Percentiles rank a stretch among this genome's conserved stretches.
Conservation (phyloP, 1,139 yeast genomes). For the Groenewaldozyma auringiensis region DNA sequence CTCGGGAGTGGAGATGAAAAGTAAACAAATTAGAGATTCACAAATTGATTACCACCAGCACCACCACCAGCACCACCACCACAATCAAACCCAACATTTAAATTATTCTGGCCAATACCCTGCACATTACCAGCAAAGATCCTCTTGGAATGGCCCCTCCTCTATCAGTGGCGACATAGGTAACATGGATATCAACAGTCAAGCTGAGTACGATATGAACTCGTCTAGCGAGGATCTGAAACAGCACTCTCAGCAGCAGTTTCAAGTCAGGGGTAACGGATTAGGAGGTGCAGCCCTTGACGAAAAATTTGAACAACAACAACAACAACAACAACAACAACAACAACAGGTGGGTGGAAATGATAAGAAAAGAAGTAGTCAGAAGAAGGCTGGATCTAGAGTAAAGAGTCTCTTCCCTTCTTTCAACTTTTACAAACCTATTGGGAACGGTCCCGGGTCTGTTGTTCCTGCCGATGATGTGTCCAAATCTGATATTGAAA, state of each 20-base stretch:
- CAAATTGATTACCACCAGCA: background rate
- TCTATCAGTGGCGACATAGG: background rate
- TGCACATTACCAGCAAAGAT: background rate
- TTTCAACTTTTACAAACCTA: conserved; percentile 1
- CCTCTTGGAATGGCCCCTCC: background rate
- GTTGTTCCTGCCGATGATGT: background rate
- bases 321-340: background rate
- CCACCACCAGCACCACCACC: background rate
- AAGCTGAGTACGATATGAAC: background rate
- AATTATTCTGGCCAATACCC: background rate
- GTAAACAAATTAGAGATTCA: no score
- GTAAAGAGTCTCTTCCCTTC: conserved; percentile 1
- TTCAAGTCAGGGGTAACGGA: background rate
- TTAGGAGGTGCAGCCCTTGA: background rate
- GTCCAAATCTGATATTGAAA: background rate
- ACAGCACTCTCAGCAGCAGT: background rate
- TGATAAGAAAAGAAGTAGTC: background rate
- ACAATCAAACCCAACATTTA: background rate
- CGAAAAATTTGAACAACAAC: background rate
- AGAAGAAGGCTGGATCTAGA: background rate
- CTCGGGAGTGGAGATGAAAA: background rate
- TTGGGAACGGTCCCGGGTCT: background rate
- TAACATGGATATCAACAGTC: background rate
- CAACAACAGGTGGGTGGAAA: background rate
- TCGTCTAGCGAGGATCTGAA: background rate